These are phyloP conservation scores for Verticillium albo-atrum DNA, from an alignment of 2,329 filamentous ascomycete genomes.

Conservation along the genomic window DNA sequence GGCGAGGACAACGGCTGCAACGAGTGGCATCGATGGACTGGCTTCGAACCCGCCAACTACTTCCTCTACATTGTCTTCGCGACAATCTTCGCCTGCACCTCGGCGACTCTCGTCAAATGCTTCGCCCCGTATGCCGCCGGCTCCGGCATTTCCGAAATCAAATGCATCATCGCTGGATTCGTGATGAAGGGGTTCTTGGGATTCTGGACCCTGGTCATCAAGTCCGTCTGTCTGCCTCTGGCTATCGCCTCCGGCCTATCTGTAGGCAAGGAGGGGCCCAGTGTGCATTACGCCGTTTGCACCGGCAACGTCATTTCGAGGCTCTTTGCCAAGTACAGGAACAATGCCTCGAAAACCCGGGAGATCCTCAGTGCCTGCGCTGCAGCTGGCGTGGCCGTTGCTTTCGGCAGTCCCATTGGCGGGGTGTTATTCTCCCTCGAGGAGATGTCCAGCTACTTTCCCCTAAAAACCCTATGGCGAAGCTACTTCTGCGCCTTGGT, in stretches of 20 bases:
- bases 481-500: constrained; percentile 98
- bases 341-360: constrained; percentile 88
- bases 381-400: constrained; percentile 90
- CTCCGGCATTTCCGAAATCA: constrained; percentile 97
- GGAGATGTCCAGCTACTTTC: constrained; percentile 96
- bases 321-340: constrained; percentile 86
- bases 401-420: constrained; percentile 95
- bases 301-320: constrained; percentile 94
- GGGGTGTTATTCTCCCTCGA: constrained; percentile 95
- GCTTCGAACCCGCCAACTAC: constrained; percentile 75
- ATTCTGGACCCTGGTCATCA: constrained; percentile 87
- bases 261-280: constrained; percentile 95
- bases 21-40: constrained; percentile 88
- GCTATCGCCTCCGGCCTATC: constrained; percentile 92
- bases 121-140: constrained; percentile 96
- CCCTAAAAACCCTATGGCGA: constrained; percentile 94
- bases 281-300: constrained; percentile 98
- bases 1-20: constrained; percentile 84
- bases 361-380: constrained; percentile 94
- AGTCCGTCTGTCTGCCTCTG: constrained; percentile 84
- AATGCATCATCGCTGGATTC: constrained; percentile 97
- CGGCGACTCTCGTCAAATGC: constrained; percentile 79
- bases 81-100: constrained; percentile 75
- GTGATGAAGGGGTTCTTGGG: constrained; percentile 98
- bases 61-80: constrained; percentile 83